Evolutionary conservation across 495 filamentous ascomycete species (phyloP).

Genomic region (Xylaria longipes): DNA sequence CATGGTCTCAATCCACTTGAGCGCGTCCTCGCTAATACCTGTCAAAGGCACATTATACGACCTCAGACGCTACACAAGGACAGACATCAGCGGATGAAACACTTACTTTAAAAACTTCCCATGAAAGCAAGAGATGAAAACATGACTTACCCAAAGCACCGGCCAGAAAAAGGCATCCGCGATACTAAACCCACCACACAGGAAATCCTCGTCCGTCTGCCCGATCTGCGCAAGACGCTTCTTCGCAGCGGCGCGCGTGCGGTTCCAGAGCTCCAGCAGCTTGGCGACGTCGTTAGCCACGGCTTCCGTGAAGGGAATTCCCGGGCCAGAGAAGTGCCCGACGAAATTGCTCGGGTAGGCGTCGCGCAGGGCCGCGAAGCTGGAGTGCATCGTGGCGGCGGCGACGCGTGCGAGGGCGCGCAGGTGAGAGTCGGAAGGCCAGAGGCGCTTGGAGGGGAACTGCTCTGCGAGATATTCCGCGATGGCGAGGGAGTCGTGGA

Average conservation of each 20-base stretch:
- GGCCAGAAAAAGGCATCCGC: slow-evolving; percentile 54
- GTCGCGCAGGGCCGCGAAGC: slow-evolving; percentile 53
- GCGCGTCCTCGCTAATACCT: slow-evolving; percentile 44
- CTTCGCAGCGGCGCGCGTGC: slow-evolving; percentile 26
- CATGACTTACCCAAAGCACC: slow-evolving; percentile 52
- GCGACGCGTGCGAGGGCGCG: slow-evolving; percentile 58
- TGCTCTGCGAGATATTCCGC: slow-evolving; percentile 60
- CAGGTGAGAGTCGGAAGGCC: slow-evolving; percentile 52
- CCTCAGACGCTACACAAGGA: slow-evolving; percentile 48
- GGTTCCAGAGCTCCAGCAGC: slow-evolving; percentile 46
- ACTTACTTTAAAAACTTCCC: not conserved
- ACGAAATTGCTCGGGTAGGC: slow-evolving; percentile 55
- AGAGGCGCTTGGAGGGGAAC: slow-evolving; percentile 50
- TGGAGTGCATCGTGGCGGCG: slow-evolving; percentile 62
- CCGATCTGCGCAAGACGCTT: slow-evolving; percentile 41
- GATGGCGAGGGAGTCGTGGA: slow-evolving; percentile 62
- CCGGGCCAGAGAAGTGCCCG: slow-evolving; percentile 40
- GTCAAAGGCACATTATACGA: slow-evolving; percentile 51
- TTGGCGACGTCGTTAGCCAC: slow-evolving; percentile 40
- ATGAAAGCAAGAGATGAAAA: not conserved
- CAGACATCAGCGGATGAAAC: slow-evolving; percentile 14
- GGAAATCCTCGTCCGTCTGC: slow-evolving; percentile 46
- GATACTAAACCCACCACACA: slow-evolving; percentile 49
- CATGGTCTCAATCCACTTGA: slow-evolving; percentile 56
- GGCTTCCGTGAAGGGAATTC: slow-evolving; percentile 32